Percentiles rank a stretch among this genome's conserved stretches.
These are phyloP conservation scores for Aureobasidium sp. DNA, from an alignment of 2,329 filamentous ascomycete genomes.

Conservation along the genomic window DNA sequence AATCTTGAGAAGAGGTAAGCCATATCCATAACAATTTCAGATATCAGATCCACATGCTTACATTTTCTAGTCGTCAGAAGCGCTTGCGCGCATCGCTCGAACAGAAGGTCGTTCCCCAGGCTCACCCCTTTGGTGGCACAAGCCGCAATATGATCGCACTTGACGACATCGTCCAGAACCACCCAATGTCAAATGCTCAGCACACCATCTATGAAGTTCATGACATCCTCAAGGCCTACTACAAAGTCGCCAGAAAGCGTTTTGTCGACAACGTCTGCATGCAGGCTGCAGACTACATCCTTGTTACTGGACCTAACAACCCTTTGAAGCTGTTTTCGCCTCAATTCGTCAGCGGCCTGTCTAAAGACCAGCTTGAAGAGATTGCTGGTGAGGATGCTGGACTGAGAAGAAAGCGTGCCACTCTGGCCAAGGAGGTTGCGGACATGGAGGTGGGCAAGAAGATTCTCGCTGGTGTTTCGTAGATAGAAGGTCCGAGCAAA, in stretches of 20 bases:
- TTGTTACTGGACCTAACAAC: constrained; percentile 45
- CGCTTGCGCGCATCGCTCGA: constrained; percentile 13
- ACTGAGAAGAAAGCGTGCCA: constrained; percentile 36
- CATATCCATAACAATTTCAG: neutral
- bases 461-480: constrained; percentile 9
- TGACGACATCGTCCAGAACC: constrained; percentile 20
- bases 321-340: constrained; percentile 50
- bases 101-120: constrained; percentile 13
- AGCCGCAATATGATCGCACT: constrained; percentile 20
- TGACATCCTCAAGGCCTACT: constrained; percentile 55
- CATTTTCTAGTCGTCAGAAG: constrained; percentile 21
- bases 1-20: constrained; percentile 35
- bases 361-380: constrained; percentile 42
- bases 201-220: constrained; percentile 48
- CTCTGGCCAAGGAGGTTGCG: constrained; percentile 41
- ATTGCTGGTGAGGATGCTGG: constrained; percentile 53
- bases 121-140: neutral
- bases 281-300: constrained; percentile 50
- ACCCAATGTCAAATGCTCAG: constrained; percentile 33
- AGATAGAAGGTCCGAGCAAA: too few species aligned
- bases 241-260: constrained; percentile 53
- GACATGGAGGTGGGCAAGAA: constrained; percentile 23
- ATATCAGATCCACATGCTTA: constrained; percentile 13
- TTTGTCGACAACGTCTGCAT: constrained; percentile 58
- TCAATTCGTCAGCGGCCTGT: constrained; percentile 44